Evolutionary conservation across 1,139 yeast genomes (phyloP).

Genomic region (Saccharomyces pastorianus): DNA sequence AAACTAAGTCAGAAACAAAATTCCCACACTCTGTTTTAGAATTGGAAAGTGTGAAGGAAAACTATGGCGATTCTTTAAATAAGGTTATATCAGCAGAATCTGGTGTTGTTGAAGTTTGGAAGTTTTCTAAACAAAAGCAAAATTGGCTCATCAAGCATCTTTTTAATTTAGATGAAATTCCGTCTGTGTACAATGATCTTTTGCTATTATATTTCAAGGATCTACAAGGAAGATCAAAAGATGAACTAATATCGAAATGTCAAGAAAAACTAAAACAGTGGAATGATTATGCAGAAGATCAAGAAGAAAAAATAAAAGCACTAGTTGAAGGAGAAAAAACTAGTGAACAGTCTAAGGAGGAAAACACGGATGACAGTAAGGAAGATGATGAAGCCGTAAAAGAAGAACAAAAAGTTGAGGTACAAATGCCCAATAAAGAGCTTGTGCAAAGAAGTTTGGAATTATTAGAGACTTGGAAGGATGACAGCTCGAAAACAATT

Average conservation of each 20-base stretch:
- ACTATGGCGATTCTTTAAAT: constrained; percentile 12
- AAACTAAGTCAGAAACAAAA: constrained; percentile 40
- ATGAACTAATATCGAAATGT: constrained; percentile 46
- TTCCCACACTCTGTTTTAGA: constrained; percentile 18
- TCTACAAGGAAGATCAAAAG: constrained; percentile 61
- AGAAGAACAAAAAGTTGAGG: constrained; percentile 1
- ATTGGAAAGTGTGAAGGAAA: constrained; percentile 20
- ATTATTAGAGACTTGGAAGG: constrained; percentile 12
- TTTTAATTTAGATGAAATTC: constrained; percentile 46
- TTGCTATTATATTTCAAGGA: constrained; percentile 55
- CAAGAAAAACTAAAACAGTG: constrained; percentile 25
- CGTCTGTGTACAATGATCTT: constrained; percentile 39
- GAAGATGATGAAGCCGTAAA: constrained; percentile 1
- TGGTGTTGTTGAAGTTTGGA: constrained; percentile 46
- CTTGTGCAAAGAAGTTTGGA: constrained; percentile 14
- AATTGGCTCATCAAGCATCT: constrained; percentile 81
- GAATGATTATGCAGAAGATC: constrained; percentile 25
- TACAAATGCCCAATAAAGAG: constrained; percentile 16
- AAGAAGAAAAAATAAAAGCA: constrained; percentile 24
- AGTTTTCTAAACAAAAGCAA: constrained; percentile 88
- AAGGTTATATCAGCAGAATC: background rate
- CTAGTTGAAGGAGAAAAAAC: constrained; percentile 17
- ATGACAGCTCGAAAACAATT: constrained; percentile 5
- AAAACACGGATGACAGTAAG: constrained; percentile 10
- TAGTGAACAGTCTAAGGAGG: constrained; percentile 11